Evolutionary conservation across 2,329 filamentous ascomycete genomes (phyloP), one percentile per base, ranked within the genome.

Genomic region (Colletotrichum limetticola): DNA sequence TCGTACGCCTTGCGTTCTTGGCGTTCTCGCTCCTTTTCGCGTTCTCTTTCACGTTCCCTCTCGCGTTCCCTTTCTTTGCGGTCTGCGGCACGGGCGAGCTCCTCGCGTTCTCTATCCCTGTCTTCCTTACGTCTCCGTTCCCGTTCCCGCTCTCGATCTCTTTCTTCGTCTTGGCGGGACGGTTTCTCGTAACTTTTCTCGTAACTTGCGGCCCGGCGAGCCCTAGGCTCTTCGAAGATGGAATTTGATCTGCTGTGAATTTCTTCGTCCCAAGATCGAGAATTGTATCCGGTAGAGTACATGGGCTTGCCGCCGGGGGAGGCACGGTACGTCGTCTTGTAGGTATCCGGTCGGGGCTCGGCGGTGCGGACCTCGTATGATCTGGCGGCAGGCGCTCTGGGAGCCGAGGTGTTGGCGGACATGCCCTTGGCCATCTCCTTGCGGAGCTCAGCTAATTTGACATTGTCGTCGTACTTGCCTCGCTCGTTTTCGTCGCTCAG

Each of bases 401-500:
- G 80, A 7, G 83, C 83, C 0, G 87, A 84, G 4, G 82, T 80
- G 71, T 85, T 85, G 74, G 83, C 78, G 9, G 68, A 65, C 77
- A 86, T 84, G 75, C 81, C 80, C 77, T 84, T 82, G 65, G 78
- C 78, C 16, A 85, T 78, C 76, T 89, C 83, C 82, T 89, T 90
- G 79, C 89, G 89, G 78, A 94, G 83, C 80, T 92, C 90, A 63
- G 89, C 90, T 74, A 95, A 82, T 78, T 88, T 91, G 74, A 93
- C 86, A 79, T 92, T 89, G 65, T 95, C 91, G 83, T 98, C 95
- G 82, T 98, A 98, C 76, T 91, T 91, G 71, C 86, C 83, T 72
- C 94, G 88, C 80, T 92, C 91, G 7, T 85, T 87, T 32, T 96
- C 93, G 80, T 98, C 92, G 78, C 91, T 94, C 74, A 99, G 90